Evolutionary conservation across 306 rosid species (phyloP), one percentile per base, ranked within the genome.

Genomic region (Vigna angularis): DNA sequence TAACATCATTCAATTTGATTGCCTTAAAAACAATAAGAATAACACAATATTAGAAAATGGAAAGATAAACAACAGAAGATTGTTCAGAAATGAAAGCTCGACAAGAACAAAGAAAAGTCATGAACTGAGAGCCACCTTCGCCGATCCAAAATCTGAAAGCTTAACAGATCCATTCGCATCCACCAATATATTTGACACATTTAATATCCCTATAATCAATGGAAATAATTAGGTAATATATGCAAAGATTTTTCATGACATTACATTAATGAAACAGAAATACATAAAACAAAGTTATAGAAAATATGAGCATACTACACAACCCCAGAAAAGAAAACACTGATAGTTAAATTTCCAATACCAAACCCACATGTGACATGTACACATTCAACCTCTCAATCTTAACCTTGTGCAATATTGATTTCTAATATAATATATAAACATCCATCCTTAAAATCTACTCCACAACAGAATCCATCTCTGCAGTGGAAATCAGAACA

Each of bases 111-210:
- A 76, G 32, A 34, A 48, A 68, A 58, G 15, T 24, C 76, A 66
- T 69, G 45, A 52, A 52, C 38, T 18, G 5, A 62, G 28, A 56
- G 78, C 40, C 68, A 94, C 98, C 95, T 94, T 94, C 15, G 97
- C 98, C 88, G 92, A 83, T 65, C 98, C 98, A 86, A 94, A 94
- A 88, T 94, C 98, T 34, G 97, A 94, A 66, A 94, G 97, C 92
- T 92, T 94, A 80, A 94, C 97, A 67, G 92, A 92, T 69, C 98
- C 98, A 85, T 30, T 88, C 28, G 89, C 92, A 86, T 88, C 89
- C 83, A 94, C 98, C 91, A 94, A 82, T 77, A 94, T 88, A 78
- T 94, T 94, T 61, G 97, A n/a, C 97, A 82, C 98, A 90, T 88
- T 94, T 92, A 40, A 94, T 83, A 85, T 94, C 98, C 98, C 98